These are phyloP conservation scores for Mikania micrantha DNA, from an alignment of 129 eudicot species.

Conservation along the genomic window DNA sequence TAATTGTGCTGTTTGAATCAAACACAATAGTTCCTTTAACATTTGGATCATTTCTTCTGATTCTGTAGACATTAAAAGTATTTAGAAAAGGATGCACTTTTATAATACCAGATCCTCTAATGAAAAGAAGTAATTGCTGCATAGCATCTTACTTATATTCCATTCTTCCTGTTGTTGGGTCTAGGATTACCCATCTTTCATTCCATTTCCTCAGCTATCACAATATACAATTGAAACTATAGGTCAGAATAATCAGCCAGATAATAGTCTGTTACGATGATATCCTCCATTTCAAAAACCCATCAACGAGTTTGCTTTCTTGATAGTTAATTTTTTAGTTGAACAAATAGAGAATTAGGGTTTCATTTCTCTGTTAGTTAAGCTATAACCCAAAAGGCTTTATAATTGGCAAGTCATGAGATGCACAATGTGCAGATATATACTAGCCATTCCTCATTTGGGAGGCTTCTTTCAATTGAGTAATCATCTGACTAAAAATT, in stretches of 20 bases:
- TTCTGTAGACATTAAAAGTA: too few species aligned
- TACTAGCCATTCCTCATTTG: too few species aligned
- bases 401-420: neutral
- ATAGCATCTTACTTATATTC: conserved; percentile 79
- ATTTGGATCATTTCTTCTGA: too few species aligned
- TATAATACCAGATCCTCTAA: too few species aligned
- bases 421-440: too few species aligned
- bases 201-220: conserved; percentile 92
- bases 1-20: conserved; percentile 49
- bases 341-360: conserved; percentile 4
- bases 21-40: too few species aligned
- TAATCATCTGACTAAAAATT: too few species aligned
- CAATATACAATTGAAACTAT: conserved; percentile 19
- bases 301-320: neutral
- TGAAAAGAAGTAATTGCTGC: too few species aligned
- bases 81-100: too few species aligned
- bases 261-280: neutral
- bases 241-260: conserved; percentile 8
- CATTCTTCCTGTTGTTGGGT: conserved; percentile 98
- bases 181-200: conserved; percentile 92
- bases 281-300: neutral
- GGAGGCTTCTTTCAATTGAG: too few species aligned
- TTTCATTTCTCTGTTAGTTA: neutral
- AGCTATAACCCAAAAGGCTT: neutral
- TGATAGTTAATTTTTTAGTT: neutral